Conservation (phyloP, 1,284 basidiomycete species). For the Cryptococcus hybrid region DNA sequence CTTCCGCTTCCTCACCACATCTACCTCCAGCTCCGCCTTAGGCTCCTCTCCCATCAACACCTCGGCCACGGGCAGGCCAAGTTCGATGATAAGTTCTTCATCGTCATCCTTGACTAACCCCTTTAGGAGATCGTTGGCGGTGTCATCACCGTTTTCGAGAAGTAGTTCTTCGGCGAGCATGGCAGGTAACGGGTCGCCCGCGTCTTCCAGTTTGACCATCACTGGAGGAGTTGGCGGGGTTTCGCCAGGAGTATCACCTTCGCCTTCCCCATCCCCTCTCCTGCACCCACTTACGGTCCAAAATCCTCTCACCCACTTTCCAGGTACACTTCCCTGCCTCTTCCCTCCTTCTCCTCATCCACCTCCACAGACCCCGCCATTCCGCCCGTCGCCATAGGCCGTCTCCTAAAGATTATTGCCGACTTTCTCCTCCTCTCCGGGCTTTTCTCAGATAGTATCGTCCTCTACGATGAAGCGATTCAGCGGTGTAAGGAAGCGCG, state of each 20-base stretch:
- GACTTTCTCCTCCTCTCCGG: slow-evolving; percentile 85
- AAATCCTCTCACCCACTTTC: neutral
- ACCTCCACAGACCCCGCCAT: slow-evolving; percentile 37
- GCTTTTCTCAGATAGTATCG: slow-evolving; percentile 69
- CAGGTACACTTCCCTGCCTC: neutral
- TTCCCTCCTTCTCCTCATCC: neutral
- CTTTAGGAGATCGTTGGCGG: neutral
- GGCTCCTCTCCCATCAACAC: too few relatives aligned
- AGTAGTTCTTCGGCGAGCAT: neutral
- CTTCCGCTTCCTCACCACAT: too few relatives aligned
- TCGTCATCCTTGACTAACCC: neutral
- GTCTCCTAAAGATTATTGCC: slow-evolving; percentile 81
- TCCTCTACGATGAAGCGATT: slow-evolving; percentile 82
- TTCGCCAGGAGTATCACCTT: slow-evolving; percentile 20
- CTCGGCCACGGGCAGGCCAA: too few relatives aligned
- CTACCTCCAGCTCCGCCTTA: too few relatives aligned
- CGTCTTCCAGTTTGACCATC: too few relatives aligned
- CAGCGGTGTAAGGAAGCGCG: slow-evolving; percentile 66
- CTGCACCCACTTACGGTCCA: neutral
- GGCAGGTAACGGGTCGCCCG: too few relatives aligned
- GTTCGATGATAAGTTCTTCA: too few relatives aligned
- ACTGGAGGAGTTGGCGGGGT: too few relatives aligned
- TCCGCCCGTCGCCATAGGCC: slow-evolving; percentile 32
- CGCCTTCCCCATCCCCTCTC: slow-evolving; percentile 8
- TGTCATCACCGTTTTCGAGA: neutral